Evolutionary conservation across 2,329 filamentous ascomycete genomes (phyloP), one percentile per base, ranked within the genome.

Genomic region (Epichloe amarillans): DNA sequence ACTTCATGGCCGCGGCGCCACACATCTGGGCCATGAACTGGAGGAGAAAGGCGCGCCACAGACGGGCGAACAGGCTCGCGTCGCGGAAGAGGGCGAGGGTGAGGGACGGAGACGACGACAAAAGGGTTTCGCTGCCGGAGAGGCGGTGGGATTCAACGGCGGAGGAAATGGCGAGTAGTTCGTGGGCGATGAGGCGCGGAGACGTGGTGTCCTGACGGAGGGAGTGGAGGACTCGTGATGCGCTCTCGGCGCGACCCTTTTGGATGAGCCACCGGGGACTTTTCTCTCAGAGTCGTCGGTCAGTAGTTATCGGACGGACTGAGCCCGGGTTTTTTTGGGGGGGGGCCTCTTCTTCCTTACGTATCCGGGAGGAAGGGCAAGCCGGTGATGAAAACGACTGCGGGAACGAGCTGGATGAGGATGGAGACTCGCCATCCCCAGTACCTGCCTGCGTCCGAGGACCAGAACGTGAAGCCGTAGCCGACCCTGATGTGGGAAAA

Each of bases 21-120:
- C 75, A 79, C 73, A 80, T 76, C 56, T 79, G 75, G 0, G 75
- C 73, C 73, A 80, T 75, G 61, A 80, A 80, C 59, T 80, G 76
- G 5, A 80, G 66, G 1, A 79, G 62, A 0, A 74, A 69, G 1
- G 76, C 75, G 17, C 77, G 70, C 78, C 77, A 80, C 14, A 81
- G 65, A 0, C 77, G 69, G 14, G 71, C 67, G 57, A 74, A 74
- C 1, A 80, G 63, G 12, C 68, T 62, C 14, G 64, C 61, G 33
- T 77, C 65, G 4, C 66, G 69, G 60, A 80, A 76, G 1, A 80
- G 67, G 7, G 67, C 68, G n/a, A 65, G 66, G 4, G 57, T 54
- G 1, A 56, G 55, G 4, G 57, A 50, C 33, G 56, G 44, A 45
- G 23, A 26, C 23, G 23, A 7, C 6, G 52, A 57, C 42, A 5